phyloP scores from a whole-genome alignment of 257 asterid species.

The Nicotiana knightiana region DNA sequence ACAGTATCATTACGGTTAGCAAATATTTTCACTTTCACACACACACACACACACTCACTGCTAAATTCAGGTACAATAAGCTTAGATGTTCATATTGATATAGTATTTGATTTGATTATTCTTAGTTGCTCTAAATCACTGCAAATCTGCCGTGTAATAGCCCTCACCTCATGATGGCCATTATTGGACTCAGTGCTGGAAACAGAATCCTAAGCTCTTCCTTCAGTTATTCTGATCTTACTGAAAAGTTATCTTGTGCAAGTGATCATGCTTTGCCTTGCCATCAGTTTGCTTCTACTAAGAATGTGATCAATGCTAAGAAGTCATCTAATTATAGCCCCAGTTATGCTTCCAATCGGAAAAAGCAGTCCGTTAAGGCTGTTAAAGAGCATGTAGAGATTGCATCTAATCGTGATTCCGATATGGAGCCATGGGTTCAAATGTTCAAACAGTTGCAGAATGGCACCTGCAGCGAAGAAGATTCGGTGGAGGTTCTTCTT shows the following conservation, averaged over 20 bases:
- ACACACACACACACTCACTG: neutral
- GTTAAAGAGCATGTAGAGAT: conserved; percentile 40
- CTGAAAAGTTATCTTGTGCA: conserved; percentile 44
- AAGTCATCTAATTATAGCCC: conserved; percentile 32
- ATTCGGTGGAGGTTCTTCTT: conserved; percentile 63
- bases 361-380: conserved; percentile 40
- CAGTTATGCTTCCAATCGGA: conserved; percentile 28
- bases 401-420: conserved; percentile 28
- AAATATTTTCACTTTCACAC: neutral
- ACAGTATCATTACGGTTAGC: neutral
- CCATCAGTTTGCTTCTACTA: conserved; percentile 27
- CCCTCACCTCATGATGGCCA: conserved; percentile 53
- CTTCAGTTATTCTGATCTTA: conserved; percentile 48
- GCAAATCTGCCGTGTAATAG: conserved; percentile 19
- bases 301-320: conserved; percentile 35
- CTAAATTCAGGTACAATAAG: neutral
- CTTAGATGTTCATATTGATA: neutral
- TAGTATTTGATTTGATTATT: neutral
- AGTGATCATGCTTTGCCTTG: conserved; percentile 19
- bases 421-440: conserved; percentile 30
- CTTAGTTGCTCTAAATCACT: neutral
- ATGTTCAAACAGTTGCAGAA: conserved; percentile 20
- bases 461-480: conserved; percentile 28
- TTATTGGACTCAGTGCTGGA: conserved; percentile 63
- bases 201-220: conserved; percentile 60